Evolutionary conservation across 2,329 filamentous ascomycete species (phyloP).

Genomic region (Lecanoromycetidae sp.): DNA sequence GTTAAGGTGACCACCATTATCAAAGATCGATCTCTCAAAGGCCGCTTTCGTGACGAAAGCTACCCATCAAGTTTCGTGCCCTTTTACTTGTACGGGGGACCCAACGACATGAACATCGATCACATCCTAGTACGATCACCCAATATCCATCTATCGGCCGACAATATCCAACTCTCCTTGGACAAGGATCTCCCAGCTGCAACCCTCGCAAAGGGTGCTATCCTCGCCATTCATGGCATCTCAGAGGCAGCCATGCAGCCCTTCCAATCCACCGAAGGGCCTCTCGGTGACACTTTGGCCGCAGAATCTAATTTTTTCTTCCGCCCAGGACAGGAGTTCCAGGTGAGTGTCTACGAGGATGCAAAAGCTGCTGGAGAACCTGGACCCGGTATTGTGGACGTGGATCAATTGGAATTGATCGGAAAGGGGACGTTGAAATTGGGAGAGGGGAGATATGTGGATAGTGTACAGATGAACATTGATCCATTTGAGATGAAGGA

Average conservation of each 20-base stretch:
- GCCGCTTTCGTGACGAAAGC: constrained; percentile 24
- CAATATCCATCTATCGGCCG: constrained; percentile 26
- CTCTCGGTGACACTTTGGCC: constrained; percentile 1
- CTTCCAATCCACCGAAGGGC: constrained; percentile 13
- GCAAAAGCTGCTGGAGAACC: background rate
- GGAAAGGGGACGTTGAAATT: constrained; percentile 9
- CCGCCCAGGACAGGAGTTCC: constrained; percentile 5
- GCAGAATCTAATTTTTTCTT: constrained; percentile 15
- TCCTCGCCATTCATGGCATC: constrained; percentile 11
- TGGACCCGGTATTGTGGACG: constrained; percentile 13
- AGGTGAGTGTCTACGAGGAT: constrained; percentile 13
- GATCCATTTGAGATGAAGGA: constrained; percentile 13
- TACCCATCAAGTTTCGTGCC: constrained; percentile 32
- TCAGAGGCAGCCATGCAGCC: constrained; percentile 16
- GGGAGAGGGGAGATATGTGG: constrained; percentile 8
- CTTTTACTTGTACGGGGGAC: constrained; percentile 35
- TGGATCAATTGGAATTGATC: constrained; percentile 1
- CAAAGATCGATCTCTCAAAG: constrained; percentile 15
- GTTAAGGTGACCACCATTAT: constrained; percentile 20
- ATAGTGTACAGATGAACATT: constrained; percentile 12
- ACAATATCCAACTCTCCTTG: constrained; percentile 8
- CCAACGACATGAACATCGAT: constrained; percentile 30
- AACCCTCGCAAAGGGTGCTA: constrained; percentile 7
- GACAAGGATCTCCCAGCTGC: background rate
- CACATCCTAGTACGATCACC: constrained; percentile 34